Base-by-base conservation (phyloP, 2,329 filamentous ascomycete species). In the Fusarium miscanthi region DNA sequence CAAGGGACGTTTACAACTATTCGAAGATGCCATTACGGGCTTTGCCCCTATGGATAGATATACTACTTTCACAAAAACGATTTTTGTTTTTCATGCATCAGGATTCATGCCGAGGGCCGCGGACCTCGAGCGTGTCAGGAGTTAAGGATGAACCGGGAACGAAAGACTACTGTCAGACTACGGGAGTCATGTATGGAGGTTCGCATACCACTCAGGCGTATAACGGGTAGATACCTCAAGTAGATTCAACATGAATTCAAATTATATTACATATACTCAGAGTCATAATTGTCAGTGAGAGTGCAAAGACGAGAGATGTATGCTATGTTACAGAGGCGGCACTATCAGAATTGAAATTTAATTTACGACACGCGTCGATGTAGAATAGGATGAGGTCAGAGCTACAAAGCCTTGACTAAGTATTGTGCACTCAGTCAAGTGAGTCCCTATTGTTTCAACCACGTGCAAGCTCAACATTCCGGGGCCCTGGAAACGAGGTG, bases 221-320 rank as follows among this genome's bases (percentile, higher is more conserved):
- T 37, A 49, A 52, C 30, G 62, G 59, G 56, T 53, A 72, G 72
- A 76, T 74, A 72, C 64, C 70, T 76, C 38, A 57, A 63, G 42
- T 43, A 45, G 37, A 61, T 53, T 72, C 57, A 56, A 66, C 54
- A 45, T 31, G n/a, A 65, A 64, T 57, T 48, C 21, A 59, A 31
- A 46, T 42, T 31, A n/a, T 21, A 27, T 7, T 31, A 11, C 13
- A 27, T 23, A 12, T 30, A 10, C 27, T 30, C n/a, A 14, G 33
- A n/a, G 11, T 23, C 5, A 27, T 19, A n/a, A 17, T 54, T 23
- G 19, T 27, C 38, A 27, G n/a, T 45, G n/a, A 42, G 25, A 12
- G 5, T 17, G 31, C 12, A 17, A 19, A 8, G 35, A 35, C 19
- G 46, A 35, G 31, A 33, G 13, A 58, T 11, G 21, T 19, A 49